Evolutionary conservation across 148 eudicot genomes (phyloP), one percentile per base, ranked within the genome.

Genomic region (Silene latifolia): DNA sequence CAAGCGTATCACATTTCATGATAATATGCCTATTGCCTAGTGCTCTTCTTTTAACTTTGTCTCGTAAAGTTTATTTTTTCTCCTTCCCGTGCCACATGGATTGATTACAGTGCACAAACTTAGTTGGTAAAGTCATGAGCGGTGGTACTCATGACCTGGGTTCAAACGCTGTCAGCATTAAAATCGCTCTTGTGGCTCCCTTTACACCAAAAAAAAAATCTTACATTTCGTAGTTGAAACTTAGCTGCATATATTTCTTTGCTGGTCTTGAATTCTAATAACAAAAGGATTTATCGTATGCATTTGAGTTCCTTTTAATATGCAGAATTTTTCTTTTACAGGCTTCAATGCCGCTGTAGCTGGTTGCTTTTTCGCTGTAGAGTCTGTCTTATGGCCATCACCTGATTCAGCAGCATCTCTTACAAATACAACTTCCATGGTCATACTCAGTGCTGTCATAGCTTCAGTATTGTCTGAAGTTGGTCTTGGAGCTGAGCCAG

Each of bases 331-430:
- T 63, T 65, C n/a, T 69, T 70, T 46, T 5, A 11, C 82, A 93
- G 98, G 97, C 77, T 93, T 93, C 82, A 91, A 91, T 88, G 98
- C 97, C 77, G 93, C 97, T 74, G 98, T 93, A 64, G 93, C 95
- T 59, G 98, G 98, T 72, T 93, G 98, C 79, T 93, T 93, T 77
- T 93, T 93, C 70, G 98, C 90, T 35, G 93, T 93, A 25, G 98
- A 93, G 80, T 91, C 98, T 21, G 97, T 93, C 63, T 84, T 93
- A 74, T 89, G 97, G 97, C 98, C 98, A 74, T 87, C 98, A 29
- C 85, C 93, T 21, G 89, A 91, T 69, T 88, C 98, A 63, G 85
- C 95, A 39, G 82, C 78, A 63, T 91, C 95, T 17, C 82, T 89
- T 63, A 84, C 97, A 47, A 89, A 91, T 84, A 90, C 98, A 74